phyloP scores from a whole-genome alignment of 2,329 filamentous ascomycete genomes.

The Aspergillus spinulosporus region DNA sequence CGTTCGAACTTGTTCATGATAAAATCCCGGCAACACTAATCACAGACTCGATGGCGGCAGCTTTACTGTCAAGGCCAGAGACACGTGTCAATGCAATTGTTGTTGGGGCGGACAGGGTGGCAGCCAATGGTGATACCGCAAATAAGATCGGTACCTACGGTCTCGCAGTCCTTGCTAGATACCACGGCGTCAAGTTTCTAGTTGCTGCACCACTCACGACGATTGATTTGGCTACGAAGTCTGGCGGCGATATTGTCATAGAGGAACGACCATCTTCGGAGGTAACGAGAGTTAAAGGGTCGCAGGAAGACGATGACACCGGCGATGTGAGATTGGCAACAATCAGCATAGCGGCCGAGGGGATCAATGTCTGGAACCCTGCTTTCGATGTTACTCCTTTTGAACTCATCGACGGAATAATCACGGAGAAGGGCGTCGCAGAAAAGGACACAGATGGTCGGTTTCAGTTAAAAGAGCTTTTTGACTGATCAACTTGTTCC shows the following conservation, averaged over 20 bases:
- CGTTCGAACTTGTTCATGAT: slow-evolving; percentile 95
- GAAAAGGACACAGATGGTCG: slow-evolving; percentile 70
- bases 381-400: slow-evolving; percentile 94
- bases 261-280: slow-evolving; percentile 82
- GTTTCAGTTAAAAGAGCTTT: slow-evolving; percentile 59
- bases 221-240: slow-evolving; percentile 79
- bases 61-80: slow-evolving; percentile 64
- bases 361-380: slow-evolving; percentile 91
- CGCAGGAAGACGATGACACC: slow-evolving; percentile 59
- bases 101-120: slow-evolving; percentile 92
- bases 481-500: slow-evolving; percentile 15
- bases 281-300: slow-evolving; percentile 80
- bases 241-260: slow-evolving; percentile 79
- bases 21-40: slow-evolving; percentile 86
- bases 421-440: slow-evolving; percentile 87
- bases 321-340: slow-evolving; percentile 58
- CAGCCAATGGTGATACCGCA: slow-evolving; percentile 93
- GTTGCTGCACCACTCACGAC: slow-evolving; percentile 94
- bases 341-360: slow-evolving; percentile 74
- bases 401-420: slow-evolving; percentile 84
- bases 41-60: slow-evolving; percentile 94
- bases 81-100: slow-evolving; percentile 81
- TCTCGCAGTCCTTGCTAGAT: slow-evolving; percentile 81
- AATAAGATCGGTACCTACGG: slow-evolving; percentile 98
- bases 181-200: slow-evolving; percentile 93